phyloP scores from a whole-genome alignment of 208 protist genomes.

The Crithidia mellificae region DNA sequence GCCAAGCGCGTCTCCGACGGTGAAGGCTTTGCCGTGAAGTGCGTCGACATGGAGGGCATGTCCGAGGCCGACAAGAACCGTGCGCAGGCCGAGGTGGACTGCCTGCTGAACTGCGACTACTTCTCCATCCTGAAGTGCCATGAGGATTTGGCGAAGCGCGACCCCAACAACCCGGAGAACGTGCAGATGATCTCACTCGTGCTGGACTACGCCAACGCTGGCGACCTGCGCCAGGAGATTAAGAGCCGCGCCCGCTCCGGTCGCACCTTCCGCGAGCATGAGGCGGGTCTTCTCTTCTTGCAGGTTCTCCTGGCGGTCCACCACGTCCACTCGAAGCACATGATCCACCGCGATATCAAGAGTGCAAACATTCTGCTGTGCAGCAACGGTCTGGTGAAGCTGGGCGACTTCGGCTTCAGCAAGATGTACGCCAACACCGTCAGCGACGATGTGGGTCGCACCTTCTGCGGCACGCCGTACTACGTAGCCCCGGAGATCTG shows the following conservation, averaged over 20 bases:
- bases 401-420: conserved; percentile 88
- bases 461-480: conserved; percentile 90
- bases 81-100: conserved; percentile 66
- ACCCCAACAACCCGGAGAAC: conserved; percentile 51
- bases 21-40: conserved; percentile 68
- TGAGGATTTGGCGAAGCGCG: conserved; percentile 67
- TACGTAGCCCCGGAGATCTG: conserved; percentile 94
- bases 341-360: conserved; percentile 91
- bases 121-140: conserved; percentile 85
- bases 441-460: conserved; percentile 53
- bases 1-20: conserved; percentile 62
- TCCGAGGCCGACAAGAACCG: conserved; percentile 76
- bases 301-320: conserved; percentile 79
- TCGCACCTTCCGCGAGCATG: conserved; percentile 63
- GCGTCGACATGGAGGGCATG: conserved; percentile 75
- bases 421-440: conserved; percentile 61
- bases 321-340: conserved; percentile 80
- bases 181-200: conserved; percentile 74
- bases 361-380: conserved; percentile 83
- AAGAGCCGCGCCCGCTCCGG: conserved; percentile 49
- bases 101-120: conserved; percentile 72
- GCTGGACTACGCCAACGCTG: conserved; percentile 85
- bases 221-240: conserved; percentile 80
- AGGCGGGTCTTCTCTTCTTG: conserved; percentile 67
- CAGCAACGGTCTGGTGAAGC: conserved; percentile 79